Evolutionary conservation across 192 early-diverging fungal species (phyloP).

Genomic region (Coemansia sp.): DNA sequence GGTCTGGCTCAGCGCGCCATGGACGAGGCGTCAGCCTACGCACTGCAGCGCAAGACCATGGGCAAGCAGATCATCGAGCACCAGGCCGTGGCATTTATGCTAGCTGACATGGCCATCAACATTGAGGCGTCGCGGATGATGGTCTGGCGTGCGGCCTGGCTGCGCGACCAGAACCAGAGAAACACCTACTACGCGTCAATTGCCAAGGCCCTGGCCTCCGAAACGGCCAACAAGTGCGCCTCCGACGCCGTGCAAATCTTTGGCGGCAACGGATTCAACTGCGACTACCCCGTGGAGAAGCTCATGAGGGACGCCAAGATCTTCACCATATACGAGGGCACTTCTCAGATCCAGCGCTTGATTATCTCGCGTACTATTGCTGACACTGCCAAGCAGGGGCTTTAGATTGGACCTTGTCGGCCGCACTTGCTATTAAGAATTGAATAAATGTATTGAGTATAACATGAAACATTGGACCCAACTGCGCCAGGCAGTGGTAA

Average conservation of each 20-base stretch:
- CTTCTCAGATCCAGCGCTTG: constrained; percentile 92
- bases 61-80: constrained; percentile 87
- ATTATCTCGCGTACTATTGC: constrained; percentile 86
- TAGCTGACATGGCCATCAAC: constrained; percentile 97
- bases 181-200: constrained; percentile 96
- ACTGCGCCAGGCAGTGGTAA: background rate
- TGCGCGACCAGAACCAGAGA: constrained; percentile 81
- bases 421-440: background rate
- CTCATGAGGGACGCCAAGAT: constrained; percentile 93
- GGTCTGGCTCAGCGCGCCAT: constrained; percentile 91
- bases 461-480: background rate
- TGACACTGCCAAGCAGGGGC: constrained; percentile 56
- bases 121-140: constrained; percentile 86
- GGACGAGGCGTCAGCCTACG: constrained; percentile 89
- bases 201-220: constrained; percentile 88
- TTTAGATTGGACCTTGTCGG: constrained; percentile 5
- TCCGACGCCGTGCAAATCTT: constrained; percentile 95
- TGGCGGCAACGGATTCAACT: constrained; percentile 88
- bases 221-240: constrained; percentile 79
- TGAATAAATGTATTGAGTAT: background rate
- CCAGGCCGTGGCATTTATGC: constrained; percentile 92
- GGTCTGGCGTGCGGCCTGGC: constrained; percentile 84
- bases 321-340: constrained; percentile 98
- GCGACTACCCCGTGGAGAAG: constrained; percentile 96
- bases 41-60: constrained; percentile 95